Conservation (phyloP, 108 stramenopile species). For the Schizochytrium sp. region DNA sequence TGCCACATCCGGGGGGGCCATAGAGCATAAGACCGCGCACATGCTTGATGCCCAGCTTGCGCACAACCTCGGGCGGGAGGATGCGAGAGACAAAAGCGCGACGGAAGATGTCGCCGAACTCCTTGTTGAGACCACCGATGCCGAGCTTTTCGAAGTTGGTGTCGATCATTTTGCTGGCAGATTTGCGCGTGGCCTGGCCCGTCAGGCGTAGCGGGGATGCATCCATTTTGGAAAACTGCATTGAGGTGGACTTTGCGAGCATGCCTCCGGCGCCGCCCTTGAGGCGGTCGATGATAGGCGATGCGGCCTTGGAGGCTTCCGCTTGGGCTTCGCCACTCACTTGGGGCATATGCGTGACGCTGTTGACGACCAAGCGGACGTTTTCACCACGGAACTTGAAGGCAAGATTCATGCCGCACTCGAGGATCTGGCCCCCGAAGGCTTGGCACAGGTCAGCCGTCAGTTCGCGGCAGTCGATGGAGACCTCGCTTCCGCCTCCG, state of each 20-base stretch:
- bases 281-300: neutral
- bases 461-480: constrained; percentile 13
- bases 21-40: constrained; percentile 94
- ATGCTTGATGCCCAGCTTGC: constrained; percentile 94
- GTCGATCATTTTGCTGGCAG: constrained; percentile 10
- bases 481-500: neutral
- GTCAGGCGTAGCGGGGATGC: neutral
- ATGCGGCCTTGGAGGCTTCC: neutral
- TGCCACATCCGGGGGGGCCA: constrained; percentile 92
- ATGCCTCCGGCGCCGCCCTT: neutral
- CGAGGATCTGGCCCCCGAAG: neutral
- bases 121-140: constrained; percentile 88
- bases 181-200: neutral
- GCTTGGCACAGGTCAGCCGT: neutral
- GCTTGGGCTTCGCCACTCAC: neutral
- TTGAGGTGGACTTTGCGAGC: neutral
- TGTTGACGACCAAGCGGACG: neutral
- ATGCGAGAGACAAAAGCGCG: constrained; percentile 93
- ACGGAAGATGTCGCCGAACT: constrained; percentile 96
- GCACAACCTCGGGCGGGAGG: constrained; percentile 83
- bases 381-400: neutral
- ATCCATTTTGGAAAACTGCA: neutral
- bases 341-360: neutral
- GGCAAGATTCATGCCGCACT: neutral
- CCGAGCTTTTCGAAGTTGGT: constrained; percentile 89